phyloP scores from a whole-genome alignment of 2,329 filamentous ascomycete genomes.

The Ilyonectria sp. region DNA sequence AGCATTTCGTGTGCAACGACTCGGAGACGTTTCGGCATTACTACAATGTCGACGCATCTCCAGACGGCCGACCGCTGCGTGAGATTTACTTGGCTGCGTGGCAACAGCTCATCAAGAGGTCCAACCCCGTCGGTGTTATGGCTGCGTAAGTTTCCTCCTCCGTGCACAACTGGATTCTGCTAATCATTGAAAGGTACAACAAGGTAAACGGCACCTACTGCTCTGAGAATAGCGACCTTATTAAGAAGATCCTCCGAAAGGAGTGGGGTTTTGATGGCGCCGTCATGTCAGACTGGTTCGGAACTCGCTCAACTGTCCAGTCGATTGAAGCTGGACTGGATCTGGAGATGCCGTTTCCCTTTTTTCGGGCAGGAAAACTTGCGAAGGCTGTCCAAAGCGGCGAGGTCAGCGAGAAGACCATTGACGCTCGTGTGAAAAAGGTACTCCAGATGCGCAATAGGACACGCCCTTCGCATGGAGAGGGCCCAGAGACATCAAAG shows the following conservation, averaged over 20 bases:
- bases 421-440: constrained; percentile 12
- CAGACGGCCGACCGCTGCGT: constrained; percentile 15
- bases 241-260: constrained; percentile 12
- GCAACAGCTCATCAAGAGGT: constrained; percentile 27
- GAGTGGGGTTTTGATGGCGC: constrained; percentile 36
- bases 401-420: constrained; percentile 8
- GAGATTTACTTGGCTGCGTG: constrained; percentile 41
- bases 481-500: constrained; percentile 26
- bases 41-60: constrained; percentile 33
- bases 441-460: constrained; percentile 28
- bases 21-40: constrained; percentile 33
- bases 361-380: constrained; percentile 33
- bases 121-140: constrained; percentile 33
- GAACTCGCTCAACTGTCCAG: constrained; percentile 26
- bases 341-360: constrained; percentile 36
- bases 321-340: constrained; percentile 32
- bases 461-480: constrained; percentile 10
- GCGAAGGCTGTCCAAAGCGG: constrained; percentile 12
- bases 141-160: constrained; percentile 28
- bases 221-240: constrained; percentile 13
- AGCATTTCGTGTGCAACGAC: constrained; percentile 40
- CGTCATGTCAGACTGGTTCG: constrained; percentile 42
- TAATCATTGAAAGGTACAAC: constrained; percentile 33
- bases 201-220: constrained; percentile 36
- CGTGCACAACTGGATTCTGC: background rate